phyloP scores from a whole-genome alignment of 2,329 filamentous ascomycete species.

The Curvularia sp. region DNA sequence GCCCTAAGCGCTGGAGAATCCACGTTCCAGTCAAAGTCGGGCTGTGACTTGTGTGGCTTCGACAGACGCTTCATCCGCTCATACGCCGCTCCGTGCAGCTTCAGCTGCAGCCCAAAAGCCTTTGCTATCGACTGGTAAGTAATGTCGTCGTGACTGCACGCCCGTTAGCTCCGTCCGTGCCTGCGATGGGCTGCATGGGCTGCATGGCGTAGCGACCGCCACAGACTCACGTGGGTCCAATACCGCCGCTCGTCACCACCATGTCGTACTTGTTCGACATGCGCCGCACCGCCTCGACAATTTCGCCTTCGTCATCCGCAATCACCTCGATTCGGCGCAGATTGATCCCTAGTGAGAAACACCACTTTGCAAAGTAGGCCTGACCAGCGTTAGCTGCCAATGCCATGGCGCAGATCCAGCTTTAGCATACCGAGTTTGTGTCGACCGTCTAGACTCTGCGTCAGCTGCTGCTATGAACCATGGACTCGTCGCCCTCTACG shows the following conservation, averaged over 20 bases:
- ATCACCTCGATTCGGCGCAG: constrained; percentile 92
- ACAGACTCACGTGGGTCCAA: constrained; percentile 82
- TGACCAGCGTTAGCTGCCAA: constrained; percentile 27
- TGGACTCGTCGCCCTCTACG: constrained; percentile 23
- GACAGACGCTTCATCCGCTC: constrained; percentile 84
- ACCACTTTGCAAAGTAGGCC: constrained; percentile 70
- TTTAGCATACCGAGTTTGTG: constrained; percentile 62
- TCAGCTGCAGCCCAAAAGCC: constrained; percentile 79
- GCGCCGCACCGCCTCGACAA: constrained; percentile 82
- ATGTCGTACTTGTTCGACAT: constrained; percentile 94
- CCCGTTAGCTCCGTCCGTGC: constrained; percentile 27
- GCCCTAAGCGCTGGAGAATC: constrained; percentile 80
- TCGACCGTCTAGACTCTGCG: constrained; percentile 63
- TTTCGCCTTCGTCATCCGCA: constrained; percentile 88
- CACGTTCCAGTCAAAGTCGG: constrained; percentile 82
- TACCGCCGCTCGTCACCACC: constrained; percentile 93
- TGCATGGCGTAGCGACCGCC: constrained; percentile 16
- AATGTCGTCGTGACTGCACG: constrained; percentile 87
- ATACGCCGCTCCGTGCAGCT: constrained; percentile 78
- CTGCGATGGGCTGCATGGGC: too few species aligned
- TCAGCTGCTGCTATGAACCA: constrained; percentile 27
- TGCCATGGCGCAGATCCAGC: background rate
- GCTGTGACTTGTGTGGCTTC: constrained; percentile 74
- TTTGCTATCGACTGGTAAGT: constrained; percentile 94
- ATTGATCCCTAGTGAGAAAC: constrained; percentile 69